Conservation (phyloP, 768 basidiomycete genomes). For the Boletus vermiculosoides region DNA sequence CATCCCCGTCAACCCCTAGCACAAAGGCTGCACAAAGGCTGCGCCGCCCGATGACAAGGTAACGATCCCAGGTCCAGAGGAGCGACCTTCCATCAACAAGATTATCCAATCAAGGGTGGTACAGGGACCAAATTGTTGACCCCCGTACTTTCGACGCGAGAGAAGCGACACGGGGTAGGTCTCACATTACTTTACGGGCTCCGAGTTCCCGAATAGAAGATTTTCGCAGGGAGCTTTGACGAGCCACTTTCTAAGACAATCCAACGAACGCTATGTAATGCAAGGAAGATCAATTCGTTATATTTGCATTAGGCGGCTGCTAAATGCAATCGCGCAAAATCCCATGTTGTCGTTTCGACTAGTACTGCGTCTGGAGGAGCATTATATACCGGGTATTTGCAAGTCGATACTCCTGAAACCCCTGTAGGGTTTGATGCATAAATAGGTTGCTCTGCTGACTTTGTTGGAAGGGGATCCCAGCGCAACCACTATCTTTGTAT, state of each 20-base stretch:
- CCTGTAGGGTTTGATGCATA: neutral
- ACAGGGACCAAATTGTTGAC: conserved; percentile 64
- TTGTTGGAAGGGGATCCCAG: conserved; percentile 59
- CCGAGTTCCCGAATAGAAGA: neutral
- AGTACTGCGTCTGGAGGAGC: conserved; percentile 87
- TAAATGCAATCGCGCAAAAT: conserved; percentile 53
- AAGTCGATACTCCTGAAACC: neutral
- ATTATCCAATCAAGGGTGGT: conserved; percentile 51
- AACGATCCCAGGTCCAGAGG: conserved; percentile 34
- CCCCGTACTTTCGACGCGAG: conserved; percentile 54
- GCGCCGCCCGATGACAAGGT: neutral
- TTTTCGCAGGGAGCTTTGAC: conserved; percentile 44
- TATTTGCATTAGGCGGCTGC: conserved; percentile 74
- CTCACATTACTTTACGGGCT: neutral
- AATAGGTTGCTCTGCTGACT: conserved; percentile 66
- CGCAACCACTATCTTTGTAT: conserved; percentile 79
- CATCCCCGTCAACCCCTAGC: conserved; percentile 62
- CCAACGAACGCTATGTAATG: conserved; percentile 49
- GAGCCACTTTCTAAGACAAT: conserved; percentile 59
- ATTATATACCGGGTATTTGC: conserved; percentile 75
- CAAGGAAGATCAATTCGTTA: conserved; percentile 60
- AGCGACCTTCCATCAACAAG: conserved; percentile 56
- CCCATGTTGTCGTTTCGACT: conserved; percentile 84
- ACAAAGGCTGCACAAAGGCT: neutral
- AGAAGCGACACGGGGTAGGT: conserved; percentile 49